Percentiles rank a stretch among this genome's conserved stretches.
Evolutionary conservation across 805 yeast species (phyloP).

Genomic region (Suhomyces sp.): DNA sequence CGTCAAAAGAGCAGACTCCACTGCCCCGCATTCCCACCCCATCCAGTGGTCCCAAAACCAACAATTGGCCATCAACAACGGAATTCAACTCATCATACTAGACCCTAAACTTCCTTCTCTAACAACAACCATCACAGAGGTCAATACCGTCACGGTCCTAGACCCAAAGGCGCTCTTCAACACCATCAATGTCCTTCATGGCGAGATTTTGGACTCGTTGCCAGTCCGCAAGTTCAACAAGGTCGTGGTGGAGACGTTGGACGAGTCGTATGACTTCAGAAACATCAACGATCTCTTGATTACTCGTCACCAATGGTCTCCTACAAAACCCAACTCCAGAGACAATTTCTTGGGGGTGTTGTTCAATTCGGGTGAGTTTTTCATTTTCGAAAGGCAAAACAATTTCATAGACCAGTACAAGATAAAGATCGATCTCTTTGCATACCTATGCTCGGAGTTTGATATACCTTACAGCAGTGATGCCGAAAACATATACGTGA

Average conservation of each 20-base stretch:
- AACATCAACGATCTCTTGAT: slow-evolving; percentile 34
- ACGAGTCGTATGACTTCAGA: slow-evolving; percentile 29
- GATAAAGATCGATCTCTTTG: slow-evolving; percentile 27
- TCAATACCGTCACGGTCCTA: slow-evolving; percentile 16
- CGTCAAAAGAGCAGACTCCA: slow-evolving; percentile 8
- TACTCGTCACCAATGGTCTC: slow-evolving; percentile 37
- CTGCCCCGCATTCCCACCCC: slow-evolving; percentile 19
- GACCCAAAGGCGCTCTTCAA: slow-evolving; percentile 28
- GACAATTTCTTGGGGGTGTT: slow-evolving; percentile 34
- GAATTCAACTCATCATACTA: slow-evolving; percentile 30
- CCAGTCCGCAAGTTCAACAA: slow-evolving; percentile 31
- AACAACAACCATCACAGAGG: slow-evolving; percentile 22
- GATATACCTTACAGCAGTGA: slow-evolving; percentile 15
- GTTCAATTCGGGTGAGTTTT: slow-evolving; percentile 38
- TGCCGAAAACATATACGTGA: slow-evolving; percentile 18
- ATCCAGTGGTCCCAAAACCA: slow-evolving; percentile 35
- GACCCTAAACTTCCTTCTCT: slow-evolving; percentile 39
- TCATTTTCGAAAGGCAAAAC: slow-evolving; percentile 30
- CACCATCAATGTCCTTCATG: slow-evolving; percentile 23
- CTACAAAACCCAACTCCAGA: slow-evolving; percentile 19
- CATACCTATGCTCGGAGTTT: slow-evolving; percentile 23
- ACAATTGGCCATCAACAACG: slow-evolving; percentile 38
- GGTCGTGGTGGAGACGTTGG: slow-evolving; percentile 23
- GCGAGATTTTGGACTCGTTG: slow-evolving; percentile 26
- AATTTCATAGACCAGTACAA: slow-evolving; percentile 22